Evolutionary conservation across 2,329 filamentous ascomycete species (phyloP).

Genomic region (Sclerotinia minor): DNA sequence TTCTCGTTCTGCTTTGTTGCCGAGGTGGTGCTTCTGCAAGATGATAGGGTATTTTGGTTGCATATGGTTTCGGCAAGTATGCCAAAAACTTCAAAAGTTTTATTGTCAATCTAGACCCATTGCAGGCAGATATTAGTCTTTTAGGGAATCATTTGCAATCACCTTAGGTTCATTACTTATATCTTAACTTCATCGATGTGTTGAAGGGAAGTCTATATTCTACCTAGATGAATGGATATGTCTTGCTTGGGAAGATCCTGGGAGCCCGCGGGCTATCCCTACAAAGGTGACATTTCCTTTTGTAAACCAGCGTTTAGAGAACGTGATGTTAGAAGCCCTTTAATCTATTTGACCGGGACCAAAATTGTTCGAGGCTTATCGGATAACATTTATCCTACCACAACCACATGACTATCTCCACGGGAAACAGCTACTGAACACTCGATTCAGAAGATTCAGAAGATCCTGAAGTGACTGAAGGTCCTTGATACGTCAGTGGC

Average conservation of each 20-base stretch:
- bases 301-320: background rate
- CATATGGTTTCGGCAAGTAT: conserved; percentile 6
- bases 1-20: background rate
- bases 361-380: conserved; percentile 11
- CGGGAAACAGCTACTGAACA: conserved; percentile 38
- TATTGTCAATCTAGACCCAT: no score
- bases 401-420: conserved; percentile 39
- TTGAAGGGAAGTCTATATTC: conserved; percentile 1
- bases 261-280: background rate
- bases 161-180: background rate
- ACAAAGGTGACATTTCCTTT: background rate
- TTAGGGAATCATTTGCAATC: no score
- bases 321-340: background rate
- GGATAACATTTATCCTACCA: conserved; percentile 31
- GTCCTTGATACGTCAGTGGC: conserved; percentile 50
- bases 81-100: background rate
- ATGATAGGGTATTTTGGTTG: background rate
- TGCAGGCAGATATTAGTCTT: no score
- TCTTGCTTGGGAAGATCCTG: background rate
- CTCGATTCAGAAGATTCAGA: conserved; percentile 42
- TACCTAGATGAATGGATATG: conserved; percentile 13
- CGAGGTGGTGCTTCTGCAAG: conserved; percentile 1
- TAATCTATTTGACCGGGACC: background rate
- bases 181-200: background rate
- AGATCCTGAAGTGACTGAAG: conserved; percentile 41